These are phyloP conservation scores for Paecilomyces sp. DNA, from an alignment of 2,329 filamentous ascomycete species.

Conservation along the genomic window DNA sequence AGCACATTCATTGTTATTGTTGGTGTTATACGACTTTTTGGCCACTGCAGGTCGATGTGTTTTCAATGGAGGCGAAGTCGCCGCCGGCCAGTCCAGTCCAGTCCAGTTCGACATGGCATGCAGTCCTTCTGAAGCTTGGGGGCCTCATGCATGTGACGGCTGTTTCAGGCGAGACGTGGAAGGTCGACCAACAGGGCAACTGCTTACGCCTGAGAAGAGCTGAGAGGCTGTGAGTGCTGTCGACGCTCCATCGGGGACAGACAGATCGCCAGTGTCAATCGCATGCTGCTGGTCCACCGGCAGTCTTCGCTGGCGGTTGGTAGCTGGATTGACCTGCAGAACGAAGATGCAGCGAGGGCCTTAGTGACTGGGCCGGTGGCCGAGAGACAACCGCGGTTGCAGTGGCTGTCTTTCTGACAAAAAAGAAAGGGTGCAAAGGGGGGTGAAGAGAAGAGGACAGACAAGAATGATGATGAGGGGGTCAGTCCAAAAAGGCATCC, in stretches of 20 bases:
- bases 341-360: background rate
- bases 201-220: background rate
- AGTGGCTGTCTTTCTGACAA: too few species aligned
- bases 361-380: background rate
- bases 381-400: too few species aligned
- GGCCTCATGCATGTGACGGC: background rate
- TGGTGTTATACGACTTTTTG: background rate
- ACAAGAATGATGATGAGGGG: background rate
- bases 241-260: background rate
- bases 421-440: background rate
- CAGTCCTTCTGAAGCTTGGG: background rate
- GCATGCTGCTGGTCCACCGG: background rate
- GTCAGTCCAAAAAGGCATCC: background rate
- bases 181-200: background rate
- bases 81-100: background rate
- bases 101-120: background rate
- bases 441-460: too few species aligned
- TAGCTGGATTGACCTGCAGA: background rate
- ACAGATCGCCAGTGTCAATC: background rate
- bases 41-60: background rate
- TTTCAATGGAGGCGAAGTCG: background rate
- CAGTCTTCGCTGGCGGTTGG: background rate
- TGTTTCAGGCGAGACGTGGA: background rate
- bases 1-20: background rate
- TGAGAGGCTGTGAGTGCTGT: background rate